Evolutionary conservation across 2,329 filamentous ascomycete species (phyloP).

Genomic region (Ceratocystis cacaofunesta): DNA sequence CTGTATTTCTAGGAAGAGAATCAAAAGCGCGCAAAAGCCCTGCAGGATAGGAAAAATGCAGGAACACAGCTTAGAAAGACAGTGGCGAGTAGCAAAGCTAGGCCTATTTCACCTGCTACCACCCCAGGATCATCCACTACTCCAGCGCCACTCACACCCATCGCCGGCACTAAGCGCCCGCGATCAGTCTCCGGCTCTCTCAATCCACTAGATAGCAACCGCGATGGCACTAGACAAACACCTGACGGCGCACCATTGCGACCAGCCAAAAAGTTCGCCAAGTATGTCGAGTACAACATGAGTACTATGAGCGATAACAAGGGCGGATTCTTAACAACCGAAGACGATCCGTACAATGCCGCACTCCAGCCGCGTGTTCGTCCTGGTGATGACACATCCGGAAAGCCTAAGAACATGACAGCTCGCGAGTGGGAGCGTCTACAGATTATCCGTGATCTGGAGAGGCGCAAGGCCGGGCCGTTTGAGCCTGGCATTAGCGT

Average conservation of each 20-base stretch:
- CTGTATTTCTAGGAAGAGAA: slow-evolving; percentile 55
- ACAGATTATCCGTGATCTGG: slow-evolving; percentile 57
- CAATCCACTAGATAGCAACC: slow-evolving; percentile 36
- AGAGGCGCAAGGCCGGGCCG: slow-evolving; percentile 59
- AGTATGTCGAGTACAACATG: slow-evolving; percentile 96
- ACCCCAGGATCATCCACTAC: background rate
- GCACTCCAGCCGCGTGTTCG: slow-evolving; percentile 38
- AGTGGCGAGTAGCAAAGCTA: background rate
- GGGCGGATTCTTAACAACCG: slow-evolving; percentile 78
- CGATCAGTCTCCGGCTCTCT: background rate
- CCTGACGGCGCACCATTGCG: slow-evolving; percentile 41
- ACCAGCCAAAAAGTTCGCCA: slow-evolving; percentile 75
- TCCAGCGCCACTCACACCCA: background rate
- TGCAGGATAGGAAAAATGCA: slow-evolving; percentile 58
- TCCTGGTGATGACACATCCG: slow-evolving; percentile 31
- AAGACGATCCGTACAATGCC: slow-evolving; percentile 83
- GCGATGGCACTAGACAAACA: slow-evolving; percentile 45
- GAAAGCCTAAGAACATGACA: slow-evolving; percentile 77
- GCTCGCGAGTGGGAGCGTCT: slow-evolving; percentile 80
- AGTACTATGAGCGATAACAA: slow-evolving; percentile 97
- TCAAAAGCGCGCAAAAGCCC: slow-evolving; percentile 74
- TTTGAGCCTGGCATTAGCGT: slow-evolving; percentile 83
- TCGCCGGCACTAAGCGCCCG: slow-evolving; percentile 8
- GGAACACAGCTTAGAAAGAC: background rate
- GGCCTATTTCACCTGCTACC: background rate